Conservation (phyloP, 192 early-diverging fungal species). For the Backusella australiensis region DNA sequence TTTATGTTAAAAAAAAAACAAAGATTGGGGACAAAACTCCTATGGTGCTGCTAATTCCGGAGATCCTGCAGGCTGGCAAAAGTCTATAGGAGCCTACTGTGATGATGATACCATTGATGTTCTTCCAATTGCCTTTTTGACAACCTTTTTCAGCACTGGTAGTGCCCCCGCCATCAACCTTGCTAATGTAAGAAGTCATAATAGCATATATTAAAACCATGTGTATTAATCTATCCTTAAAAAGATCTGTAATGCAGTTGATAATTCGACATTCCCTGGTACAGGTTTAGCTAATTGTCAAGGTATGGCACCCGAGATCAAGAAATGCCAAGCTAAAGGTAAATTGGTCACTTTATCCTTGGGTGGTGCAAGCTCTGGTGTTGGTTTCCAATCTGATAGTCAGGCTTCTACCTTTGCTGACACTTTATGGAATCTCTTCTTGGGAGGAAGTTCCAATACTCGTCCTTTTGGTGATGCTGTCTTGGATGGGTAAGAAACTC, state of each 20-base stretch:
- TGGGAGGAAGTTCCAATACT: conserved; percentile 47
- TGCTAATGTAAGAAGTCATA: conserved; percentile 36
- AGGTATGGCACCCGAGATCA: conserved; percentile 55
- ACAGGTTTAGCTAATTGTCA: conserved; percentile 56
- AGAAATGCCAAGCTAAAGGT: conserved; percentile 62
- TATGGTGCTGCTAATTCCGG: conserved; percentile 33
- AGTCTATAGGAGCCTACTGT: conserved; percentile 50
- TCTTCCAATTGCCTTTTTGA: conserved; percentile 58
- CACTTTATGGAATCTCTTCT: conserved; percentile 55
- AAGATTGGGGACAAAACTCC: conserved; percentile 41
- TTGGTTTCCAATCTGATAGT: conserved; percentile 44
- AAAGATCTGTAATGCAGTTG: conserved; percentile 38
- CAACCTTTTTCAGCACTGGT: conserved; percentile 41
- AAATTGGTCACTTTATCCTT: conserved; percentile 61
- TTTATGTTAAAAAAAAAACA: background rate
- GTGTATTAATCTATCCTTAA: background rate
- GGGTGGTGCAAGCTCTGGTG: conserved; percentile 60
- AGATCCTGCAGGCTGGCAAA: conserved; percentile 25
- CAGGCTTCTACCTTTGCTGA: conserved; percentile 50
- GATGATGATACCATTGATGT: conserved; percentile 56
- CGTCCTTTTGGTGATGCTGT: conserved; percentile 61
- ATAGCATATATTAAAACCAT: background rate
- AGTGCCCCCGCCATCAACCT: conserved; percentile 53
- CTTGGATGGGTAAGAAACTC: conserved; percentile 42
- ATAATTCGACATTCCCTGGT: conserved; percentile 48